Conservation (phyloP, 176 grass and related monocot species). For the Juncus inflexus region DNA sequence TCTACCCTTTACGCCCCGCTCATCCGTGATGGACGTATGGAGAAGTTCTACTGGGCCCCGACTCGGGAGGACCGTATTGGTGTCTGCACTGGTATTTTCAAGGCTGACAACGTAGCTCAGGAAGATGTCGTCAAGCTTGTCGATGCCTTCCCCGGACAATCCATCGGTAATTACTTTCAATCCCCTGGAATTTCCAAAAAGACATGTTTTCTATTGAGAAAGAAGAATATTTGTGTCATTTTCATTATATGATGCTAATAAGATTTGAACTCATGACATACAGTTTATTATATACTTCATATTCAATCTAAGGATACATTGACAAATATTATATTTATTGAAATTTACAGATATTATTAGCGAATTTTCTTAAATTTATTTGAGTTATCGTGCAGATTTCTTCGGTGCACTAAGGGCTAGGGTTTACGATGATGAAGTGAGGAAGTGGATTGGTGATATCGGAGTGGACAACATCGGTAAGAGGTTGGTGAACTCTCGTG, state of each 20-base stretch:
- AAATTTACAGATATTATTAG: too few relatives aligned
- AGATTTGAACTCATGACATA: too few relatives aligned
- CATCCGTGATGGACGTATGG: conserved; percentile 93
- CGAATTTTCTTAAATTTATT: conserved; percentile 3
- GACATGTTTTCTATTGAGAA: too few relatives aligned
- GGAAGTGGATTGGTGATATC: conserved; percentile 37
- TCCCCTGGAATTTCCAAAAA: neutral
- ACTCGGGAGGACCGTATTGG: conserved; percentile 81
- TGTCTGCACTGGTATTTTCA: conserved; percentile 71
- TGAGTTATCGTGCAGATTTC: conserved; percentile 43
- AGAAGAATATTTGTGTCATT: too few relatives aligned
- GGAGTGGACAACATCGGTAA: conserved; percentile 54
- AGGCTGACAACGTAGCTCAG: conserved; percentile 39
- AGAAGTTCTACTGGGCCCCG: conserved; percentile 99
- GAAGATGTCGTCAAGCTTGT: conserved; percentile 53
- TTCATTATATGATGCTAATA: too few relatives aligned
- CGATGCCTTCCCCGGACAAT: conserved; percentile 85
- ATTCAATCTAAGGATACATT: too few relatives aligned
- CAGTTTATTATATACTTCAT: too few relatives aligned
- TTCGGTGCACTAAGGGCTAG: conserved; percentile 77
- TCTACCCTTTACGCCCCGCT: conserved; percentile 89
- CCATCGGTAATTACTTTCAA: conserved; percentile 50
- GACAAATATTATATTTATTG: too few relatives aligned
- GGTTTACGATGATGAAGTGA: conserved; percentile 87
- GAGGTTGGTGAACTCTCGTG: conserved; percentile 68